Base-by-base conservation (phyloP, 371 early-diverging fungal genomes). In the Rhizopus arrhizus region DNA sequence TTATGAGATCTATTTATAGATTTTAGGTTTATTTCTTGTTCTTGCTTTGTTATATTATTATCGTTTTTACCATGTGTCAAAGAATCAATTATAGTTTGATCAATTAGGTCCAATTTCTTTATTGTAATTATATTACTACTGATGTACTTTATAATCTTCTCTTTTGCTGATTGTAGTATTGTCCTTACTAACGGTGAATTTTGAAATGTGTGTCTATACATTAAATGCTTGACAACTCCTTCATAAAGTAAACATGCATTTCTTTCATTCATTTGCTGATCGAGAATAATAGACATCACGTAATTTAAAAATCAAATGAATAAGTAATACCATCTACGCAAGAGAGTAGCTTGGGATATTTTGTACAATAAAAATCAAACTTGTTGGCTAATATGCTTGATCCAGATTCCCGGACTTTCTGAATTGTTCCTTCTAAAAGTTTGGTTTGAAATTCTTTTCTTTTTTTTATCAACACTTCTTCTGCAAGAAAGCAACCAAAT, bases 311-410 rank as follows among this genome's bases (percentile, higher is more conserved):
- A 8, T 71, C 75, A 53, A 67, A 66, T 0, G 78, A 69, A 15
- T 75, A 75, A 12, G 66, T 71, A 51, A 78, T 70, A 2, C 75
- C 78, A 56, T 78, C 78, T 22, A 78, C 71, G 34, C 75, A 78
- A 3, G 75, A 75, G 29, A 75, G 43, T 8, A 78, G 38, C 3
- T 73, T 71, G 1, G 78, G 75, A 34, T 75, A 78, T 48, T 73
- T 43, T 5, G 43, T 43, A 43, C 43, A 43, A 15, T 43, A 70
- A 32, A 68, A 71, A 15, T 59, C 51, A 45, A 73, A 73, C 15
- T 73, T 55, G 29, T 67, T 59, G 54, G 59, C 67, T 11, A 67
- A 28, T 4, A 67, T 28, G 28, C 33, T 50, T 4, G 63, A 62
- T 31, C 55, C 54, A 10, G 50, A n/a, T 31, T 55, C 13, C 40